These are phyloP conservation scores for Trametes cinnabarina DNA, from an alignment of 768 basidiomycete genomes.

Conservation along the genomic window DNA sequence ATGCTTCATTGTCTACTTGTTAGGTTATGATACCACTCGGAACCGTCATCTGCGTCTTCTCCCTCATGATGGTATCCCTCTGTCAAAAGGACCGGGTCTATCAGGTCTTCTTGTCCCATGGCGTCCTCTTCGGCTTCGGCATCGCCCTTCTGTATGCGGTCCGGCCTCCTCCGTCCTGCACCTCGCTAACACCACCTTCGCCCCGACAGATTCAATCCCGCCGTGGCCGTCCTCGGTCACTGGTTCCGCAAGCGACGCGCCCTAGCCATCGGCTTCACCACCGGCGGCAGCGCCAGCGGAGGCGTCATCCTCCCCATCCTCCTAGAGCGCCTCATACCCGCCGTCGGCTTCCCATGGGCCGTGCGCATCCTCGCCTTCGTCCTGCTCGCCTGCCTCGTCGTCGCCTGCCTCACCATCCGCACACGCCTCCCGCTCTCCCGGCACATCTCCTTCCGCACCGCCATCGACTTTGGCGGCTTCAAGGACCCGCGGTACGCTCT, in stretches of 20 bases:
- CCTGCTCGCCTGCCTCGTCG: slow-evolving; percentile 25
- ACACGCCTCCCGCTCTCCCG: slow-evolving; percentile 29
- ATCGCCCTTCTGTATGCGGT: slow-evolving; percentile 27
- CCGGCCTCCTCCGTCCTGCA: background rate
- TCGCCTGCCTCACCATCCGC: slow-evolving; percentile 28
- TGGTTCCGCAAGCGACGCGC: slow-evolving; percentile 37
- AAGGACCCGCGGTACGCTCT: slow-evolving; percentile 24
- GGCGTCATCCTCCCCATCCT: slow-evolving; percentile 53
- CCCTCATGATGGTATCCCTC: slow-evolving; percentile 30
- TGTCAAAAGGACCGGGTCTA: slow-evolving; percentile 25
- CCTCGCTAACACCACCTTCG: background rate
- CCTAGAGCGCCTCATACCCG: slow-evolving; percentile 42
- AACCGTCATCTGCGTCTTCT: slow-evolving; percentile 23
- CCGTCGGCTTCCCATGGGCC: slow-evolving; percentile 31
- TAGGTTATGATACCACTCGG: slow-evolving; percentile 26
- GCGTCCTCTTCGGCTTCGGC: slow-evolving; percentile 30
- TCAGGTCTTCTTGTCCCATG: slow-evolving; percentile 34
- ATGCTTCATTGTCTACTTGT: background rate
- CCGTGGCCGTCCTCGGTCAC: slow-evolving; percentile 33
- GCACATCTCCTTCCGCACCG: slow-evolving; percentile 21
- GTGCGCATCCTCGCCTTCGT: slow-evolving; percentile 31
- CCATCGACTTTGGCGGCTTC: slow-evolving; percentile 31
- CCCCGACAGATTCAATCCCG: slow-evolving; percentile 35
- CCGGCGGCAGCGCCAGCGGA: slow-evolving; percentile 42
- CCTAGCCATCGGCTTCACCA: slow-evolving; percentile 38